phyloP scores from a whole-genome alignment of 768 basidiomycete genomes.

The Jaapia argillacea region DNA sequence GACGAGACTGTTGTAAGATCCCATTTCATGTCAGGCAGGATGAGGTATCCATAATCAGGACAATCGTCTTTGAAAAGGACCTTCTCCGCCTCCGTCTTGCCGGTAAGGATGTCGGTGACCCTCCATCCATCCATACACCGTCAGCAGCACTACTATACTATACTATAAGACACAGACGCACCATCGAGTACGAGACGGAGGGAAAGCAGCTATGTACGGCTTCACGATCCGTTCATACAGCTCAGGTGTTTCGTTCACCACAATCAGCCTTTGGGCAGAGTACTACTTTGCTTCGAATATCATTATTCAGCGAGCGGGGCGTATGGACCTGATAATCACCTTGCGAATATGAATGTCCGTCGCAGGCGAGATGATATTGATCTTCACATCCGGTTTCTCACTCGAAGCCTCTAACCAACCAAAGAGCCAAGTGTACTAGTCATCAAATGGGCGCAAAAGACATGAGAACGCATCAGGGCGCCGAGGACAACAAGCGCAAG shows the following conservation, averaged over 20 bases:
- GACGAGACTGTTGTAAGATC: constrained; percentile 65
- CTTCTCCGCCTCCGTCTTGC: constrained; percentile 64
- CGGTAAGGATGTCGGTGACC: constrained; percentile 79
- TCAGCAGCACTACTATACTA: neutral
- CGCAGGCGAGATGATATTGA: constrained; percentile 81
- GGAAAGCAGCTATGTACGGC: constrained; percentile 74
- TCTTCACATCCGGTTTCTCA: constrained; percentile 59
- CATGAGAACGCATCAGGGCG: neutral
- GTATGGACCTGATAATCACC: constrained; percentile 24
- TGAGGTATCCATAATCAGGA: constrained; percentile 49
- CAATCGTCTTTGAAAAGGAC: constrained; percentile 52
- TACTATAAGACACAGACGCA: constrained; percentile 15
- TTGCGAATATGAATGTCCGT: constrained; percentile 87
- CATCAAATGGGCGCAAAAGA: too few species aligned
- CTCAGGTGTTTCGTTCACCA: constrained; percentile 79
- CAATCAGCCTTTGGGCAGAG: constrained; percentile 54
- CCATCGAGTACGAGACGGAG: constrained; percentile 76
- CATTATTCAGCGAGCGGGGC: neutral
- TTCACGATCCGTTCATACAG: constrained; percentile 61
- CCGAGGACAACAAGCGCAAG: neutral
- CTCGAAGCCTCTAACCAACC: constrained; percentile 46
- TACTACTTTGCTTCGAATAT: constrained; percentile 48
- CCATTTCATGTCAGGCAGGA: constrained; percentile 98
- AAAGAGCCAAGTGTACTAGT: constrained; percentile 74
- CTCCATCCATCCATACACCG: constrained; percentile 26